phyloP scores from a whole-genome alignment of 768 basidiomycete genomes.

The Phylloporus sp. region DNA sequence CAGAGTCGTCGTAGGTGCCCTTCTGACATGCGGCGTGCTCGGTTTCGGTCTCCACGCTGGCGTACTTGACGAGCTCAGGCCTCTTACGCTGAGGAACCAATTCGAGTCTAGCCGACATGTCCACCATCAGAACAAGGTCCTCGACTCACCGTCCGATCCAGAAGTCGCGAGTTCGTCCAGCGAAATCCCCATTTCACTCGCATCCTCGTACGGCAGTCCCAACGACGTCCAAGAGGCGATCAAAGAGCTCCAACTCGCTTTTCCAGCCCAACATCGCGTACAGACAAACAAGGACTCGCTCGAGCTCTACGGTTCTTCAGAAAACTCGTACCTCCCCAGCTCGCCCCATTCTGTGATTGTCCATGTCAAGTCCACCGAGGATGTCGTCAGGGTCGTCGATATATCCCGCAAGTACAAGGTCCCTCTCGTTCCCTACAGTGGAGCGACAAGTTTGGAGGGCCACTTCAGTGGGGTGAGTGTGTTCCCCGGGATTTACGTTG shows the following conservation, averaged over 20 bases:
- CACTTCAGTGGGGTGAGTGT: constrained; percentile 69
- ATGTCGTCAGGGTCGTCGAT: constrained; percentile 77
- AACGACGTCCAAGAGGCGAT: constrained; percentile 49
- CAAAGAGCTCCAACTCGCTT: constrained; percentile 40
- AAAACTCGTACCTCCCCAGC: constrained; percentile 61
- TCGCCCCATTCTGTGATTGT: constrained; percentile 56
- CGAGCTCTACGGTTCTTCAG: constrained; percentile 57
- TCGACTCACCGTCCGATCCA: neutral
- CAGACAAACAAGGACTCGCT: constrained; percentile 49
- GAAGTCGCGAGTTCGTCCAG: neutral
- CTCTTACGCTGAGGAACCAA: neutral
- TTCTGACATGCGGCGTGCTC: constrained; percentile 19
- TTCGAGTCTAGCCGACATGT: neutral
- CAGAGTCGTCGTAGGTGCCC: constrained; percentile 14
- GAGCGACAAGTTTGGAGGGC: constrained; percentile 84
- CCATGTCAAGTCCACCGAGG: constrained; percentile 62
- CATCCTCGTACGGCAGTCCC: constrained; percentile 40
- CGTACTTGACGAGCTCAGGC: constrained; percentile 1
- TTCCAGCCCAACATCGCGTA: constrained; percentile 46
- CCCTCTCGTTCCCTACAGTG: constrained; percentile 77
- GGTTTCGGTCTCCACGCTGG: constrained; percentile 16
- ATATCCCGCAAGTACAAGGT: constrained; percentile 68
- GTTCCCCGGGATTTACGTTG: neutral
- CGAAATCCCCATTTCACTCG: constrained; percentile 1
- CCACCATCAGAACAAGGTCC: constrained; percentile 5